A percentile compares a stretch with the other conserved stretches of the same genome.
Conservation (phyloP, 257 asterid species). For the Sherardia arvensis region DNA sequence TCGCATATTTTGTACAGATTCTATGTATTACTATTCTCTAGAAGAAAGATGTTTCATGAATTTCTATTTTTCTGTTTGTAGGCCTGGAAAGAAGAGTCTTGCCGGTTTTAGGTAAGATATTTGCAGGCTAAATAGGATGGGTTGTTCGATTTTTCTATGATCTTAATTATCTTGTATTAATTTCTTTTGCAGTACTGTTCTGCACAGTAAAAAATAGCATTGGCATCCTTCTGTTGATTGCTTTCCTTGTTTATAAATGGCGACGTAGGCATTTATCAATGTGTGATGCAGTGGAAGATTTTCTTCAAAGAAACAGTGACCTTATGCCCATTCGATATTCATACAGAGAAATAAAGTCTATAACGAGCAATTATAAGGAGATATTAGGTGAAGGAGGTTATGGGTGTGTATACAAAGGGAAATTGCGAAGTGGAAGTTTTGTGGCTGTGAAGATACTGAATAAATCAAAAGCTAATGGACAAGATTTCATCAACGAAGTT, state of each 20-base stretch:
- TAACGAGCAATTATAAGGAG: too few relatives aligned
- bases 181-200: background rate
- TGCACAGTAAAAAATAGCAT: background rate
- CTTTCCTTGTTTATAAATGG: background rate
- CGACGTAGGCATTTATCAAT: too few relatives aligned
- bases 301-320: too few relatives aligned
- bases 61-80: background rate
- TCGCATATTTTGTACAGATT: too few relatives aligned
- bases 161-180: background rate
- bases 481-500: constrained; percentile 1
- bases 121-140: background rate
- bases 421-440: background rate
- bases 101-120: too few relatives aligned
- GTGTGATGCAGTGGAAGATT: too few relatives aligned
- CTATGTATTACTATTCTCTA: too few relatives aligned
- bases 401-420: background rate
- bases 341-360: too few relatives aligned
- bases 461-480: background rate
- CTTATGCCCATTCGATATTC: too few relatives aligned
- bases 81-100: background rate
- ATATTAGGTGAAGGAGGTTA: too few relatives aligned
- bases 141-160: background rate
- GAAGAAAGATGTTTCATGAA: background rate
- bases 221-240: background rate
- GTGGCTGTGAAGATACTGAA: background rate